Conservation (phyloP, 2,329 filamentous ascomycete genomes). For the Exophiala oligosperma region DNA sequence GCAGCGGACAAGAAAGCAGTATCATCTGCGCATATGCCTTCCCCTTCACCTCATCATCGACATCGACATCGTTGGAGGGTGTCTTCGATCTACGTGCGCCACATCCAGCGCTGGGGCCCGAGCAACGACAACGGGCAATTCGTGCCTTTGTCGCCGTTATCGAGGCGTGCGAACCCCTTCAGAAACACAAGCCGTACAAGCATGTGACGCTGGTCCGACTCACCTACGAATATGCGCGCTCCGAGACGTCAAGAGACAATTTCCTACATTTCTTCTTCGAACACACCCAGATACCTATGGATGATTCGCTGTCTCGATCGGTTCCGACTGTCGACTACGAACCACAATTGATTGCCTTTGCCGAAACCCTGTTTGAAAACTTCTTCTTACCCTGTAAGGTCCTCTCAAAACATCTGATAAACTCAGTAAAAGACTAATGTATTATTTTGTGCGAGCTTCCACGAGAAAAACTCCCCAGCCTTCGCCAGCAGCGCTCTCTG, state of each 20-base stretch:
- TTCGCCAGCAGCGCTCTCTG: slow-evolving; percentile 19
- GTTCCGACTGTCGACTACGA: slow-evolving; percentile 1
- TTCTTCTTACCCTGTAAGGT: slow-evolving; percentile 25
- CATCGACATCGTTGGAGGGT: slow-evolving; percentile 5
- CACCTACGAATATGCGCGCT: slow-evolving; percentile 25
- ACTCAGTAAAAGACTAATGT: too few species aligned
- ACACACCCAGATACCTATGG: slow-evolving; percentile 12
- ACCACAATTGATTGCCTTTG: slow-evolving; percentile 19
- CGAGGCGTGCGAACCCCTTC: slow-evolving; percentile 25
- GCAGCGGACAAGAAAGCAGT: neutral
- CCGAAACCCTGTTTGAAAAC: slow-evolving; percentile 23
- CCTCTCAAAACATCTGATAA: too few species aligned
- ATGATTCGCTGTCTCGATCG: slow-evolving; percentile 5
- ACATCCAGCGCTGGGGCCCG: slow-evolving; percentile 11
- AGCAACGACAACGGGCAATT: slow-evolving; percentile 14
- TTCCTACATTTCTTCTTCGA: slow-evolving; percentile 15
- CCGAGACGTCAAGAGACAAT: slow-evolving; percentile 17
- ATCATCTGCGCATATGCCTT: neutral
- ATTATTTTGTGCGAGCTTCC: slow-evolving; percentile 19
- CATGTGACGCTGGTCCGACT: slow-evolving; percentile 24
- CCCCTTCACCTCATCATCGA: slow-evolving; percentile 7
- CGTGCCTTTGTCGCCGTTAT: slow-evolving; percentile 18
- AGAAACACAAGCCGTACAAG: slow-evolving; percentile 26
- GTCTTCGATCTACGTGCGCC: slow-evolving; percentile 5
- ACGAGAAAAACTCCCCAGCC: slow-evolving; percentile 22